These are phyloP conservation scores for Tilletia indica DNA, from an alignment of 1,284 basidiomycete species.

Conservation along the genomic window DNA sequence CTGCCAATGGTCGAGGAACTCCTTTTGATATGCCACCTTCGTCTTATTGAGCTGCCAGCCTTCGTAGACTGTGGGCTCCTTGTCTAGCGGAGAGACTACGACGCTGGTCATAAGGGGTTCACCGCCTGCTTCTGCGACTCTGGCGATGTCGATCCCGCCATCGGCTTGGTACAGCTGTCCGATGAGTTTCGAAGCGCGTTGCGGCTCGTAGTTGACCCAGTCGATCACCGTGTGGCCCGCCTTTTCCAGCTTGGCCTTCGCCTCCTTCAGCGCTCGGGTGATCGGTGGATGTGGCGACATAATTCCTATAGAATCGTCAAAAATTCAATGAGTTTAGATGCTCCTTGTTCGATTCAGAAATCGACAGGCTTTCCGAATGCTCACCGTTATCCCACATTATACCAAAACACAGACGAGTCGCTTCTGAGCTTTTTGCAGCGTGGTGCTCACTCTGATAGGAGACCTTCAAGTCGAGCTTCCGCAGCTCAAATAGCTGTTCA, in stretches of 20 bases:
- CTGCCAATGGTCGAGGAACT: slow-evolving; percentile 65
- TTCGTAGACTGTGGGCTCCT: slow-evolving; percentile 59
- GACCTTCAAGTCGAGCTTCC: slow-evolving; percentile 25
- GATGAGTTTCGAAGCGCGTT: background rate
- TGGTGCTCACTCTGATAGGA: background rate
- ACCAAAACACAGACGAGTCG: slow-evolving; percentile 28
- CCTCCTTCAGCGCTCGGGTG: slow-evolving; percentile 2
- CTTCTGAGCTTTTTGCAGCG: background rate
- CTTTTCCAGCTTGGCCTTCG: background rate
- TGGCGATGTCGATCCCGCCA: slow-evolving; percentile 43
- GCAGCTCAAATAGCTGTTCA: slow-evolving; percentile 28
- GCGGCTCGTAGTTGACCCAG: slow-evolving; percentile 22
- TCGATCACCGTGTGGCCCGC: slow-evolving; percentile 19
- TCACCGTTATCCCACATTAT: slow-evolving; percentile 22
- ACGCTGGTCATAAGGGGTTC: slow-evolving; percentile 34
- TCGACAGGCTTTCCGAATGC: background rate
- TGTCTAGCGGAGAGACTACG: slow-evolving; percentile 17
- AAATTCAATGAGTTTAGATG: background rate
- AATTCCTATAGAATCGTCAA: background rate
- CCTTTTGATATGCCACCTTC: slow-evolving; percentile 59
- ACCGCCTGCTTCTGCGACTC: slow-evolving; percentile 34
- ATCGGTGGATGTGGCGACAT: background rate
- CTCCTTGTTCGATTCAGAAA: too few species aligned
- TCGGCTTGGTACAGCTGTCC: slow-evolving; percentile 36
- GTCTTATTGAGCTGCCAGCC: slow-evolving; percentile 62